Percentiles rank a stretch among this genome's conserved stretches.
phyloP scores from a whole-genome alignment of 2,329 filamentous ascomycete genomes.

The Colletotrichum caudatum region DNA sequence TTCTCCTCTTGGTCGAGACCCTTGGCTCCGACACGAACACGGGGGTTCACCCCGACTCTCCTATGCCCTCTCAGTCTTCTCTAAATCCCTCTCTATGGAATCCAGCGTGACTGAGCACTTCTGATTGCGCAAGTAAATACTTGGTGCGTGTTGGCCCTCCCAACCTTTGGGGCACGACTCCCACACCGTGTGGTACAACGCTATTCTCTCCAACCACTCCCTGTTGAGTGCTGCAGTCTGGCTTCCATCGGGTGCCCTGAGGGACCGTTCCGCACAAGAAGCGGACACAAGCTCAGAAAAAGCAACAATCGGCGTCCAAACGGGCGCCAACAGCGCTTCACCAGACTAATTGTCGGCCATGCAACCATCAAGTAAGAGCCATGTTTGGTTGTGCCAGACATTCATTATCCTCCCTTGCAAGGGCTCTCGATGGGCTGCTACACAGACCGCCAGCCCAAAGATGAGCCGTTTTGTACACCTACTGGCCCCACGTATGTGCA shows the following conservation, averaged over 20 bases:
- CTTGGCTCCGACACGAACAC: constrained; percentile 38
- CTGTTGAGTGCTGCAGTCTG: constrained; percentile 7
- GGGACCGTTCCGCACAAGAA: constrained; percentile 3
- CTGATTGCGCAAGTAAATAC: neutral
- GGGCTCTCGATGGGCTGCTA: constrained; percentile 15
- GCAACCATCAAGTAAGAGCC: neutral
- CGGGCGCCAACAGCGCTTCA: constrained; percentile 38
- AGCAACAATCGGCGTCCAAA: constrained; percentile 29
- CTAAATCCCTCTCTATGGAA: neutral
- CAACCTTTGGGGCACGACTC: constrained; percentile 20
- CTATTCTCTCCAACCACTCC: constrained; percentile 8
- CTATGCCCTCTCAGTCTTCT: constrained; percentile 22
- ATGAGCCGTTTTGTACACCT: constrained; percentile 13
- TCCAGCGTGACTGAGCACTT: neutral
- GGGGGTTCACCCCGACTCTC: constrained; percentile 24
- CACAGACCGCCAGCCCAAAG: constrained; percentile 32
- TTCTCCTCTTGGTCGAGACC: constrained; percentile 27
- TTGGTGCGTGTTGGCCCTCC: neutral
- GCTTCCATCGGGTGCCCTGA: constrained; percentile 8
- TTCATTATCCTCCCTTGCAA: constrained; percentile 20
- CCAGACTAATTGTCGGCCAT: constrained; percentile 2
- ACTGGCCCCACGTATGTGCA: constrained; percentile 34
- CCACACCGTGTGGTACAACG: constrained; percentile 16
- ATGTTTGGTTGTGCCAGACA: neutral
- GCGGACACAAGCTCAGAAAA: constrained; percentile 22